phyloP scores from a whole-genome alignment of 2,329 filamentous ascomycete genomes.

The Botryotinia calthae region DNA sequence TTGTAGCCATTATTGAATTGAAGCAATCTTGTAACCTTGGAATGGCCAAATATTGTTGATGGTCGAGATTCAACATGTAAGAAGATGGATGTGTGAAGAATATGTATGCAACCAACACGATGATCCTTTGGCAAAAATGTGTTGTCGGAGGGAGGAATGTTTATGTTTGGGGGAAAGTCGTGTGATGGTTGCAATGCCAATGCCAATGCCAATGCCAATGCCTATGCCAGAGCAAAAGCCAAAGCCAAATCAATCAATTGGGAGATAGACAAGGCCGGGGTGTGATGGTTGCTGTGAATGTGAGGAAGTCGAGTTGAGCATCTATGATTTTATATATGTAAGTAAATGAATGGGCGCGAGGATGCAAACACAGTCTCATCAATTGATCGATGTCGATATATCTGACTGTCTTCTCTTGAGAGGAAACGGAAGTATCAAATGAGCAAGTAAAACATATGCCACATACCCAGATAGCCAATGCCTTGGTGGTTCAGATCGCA shows the following conservation, averaged over 20 bases:
- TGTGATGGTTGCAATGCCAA: background rate
- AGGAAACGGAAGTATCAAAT: background rate
- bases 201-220: background rate
- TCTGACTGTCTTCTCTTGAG: background rate
- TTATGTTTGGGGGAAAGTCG: background rate
- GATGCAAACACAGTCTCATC: background rate
- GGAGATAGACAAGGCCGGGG: background rate
- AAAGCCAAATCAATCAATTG: background rate
- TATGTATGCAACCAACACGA: background rate
- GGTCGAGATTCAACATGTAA: constrained; percentile 14
- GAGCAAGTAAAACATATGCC: background rate
- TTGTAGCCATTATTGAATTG: constrained; percentile 36
- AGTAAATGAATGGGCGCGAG: background rate
- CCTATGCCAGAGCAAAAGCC: too few species aligned
- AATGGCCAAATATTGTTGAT: background rate
- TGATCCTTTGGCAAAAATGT: background rate
- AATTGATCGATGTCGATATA: background rate
- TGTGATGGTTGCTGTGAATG: background rate
- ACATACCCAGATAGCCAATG: background rate
- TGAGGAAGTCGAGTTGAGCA: background rate
- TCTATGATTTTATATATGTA: background rate
- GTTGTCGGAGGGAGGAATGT: background rate
- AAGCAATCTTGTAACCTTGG: constrained; percentile 18
- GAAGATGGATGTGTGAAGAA: background rate
- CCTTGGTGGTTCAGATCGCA: background rate